phyloP scores from a whole-genome alignment of 2,329 filamentous ascomycete species.

The Fusarium hostae region DNA sequence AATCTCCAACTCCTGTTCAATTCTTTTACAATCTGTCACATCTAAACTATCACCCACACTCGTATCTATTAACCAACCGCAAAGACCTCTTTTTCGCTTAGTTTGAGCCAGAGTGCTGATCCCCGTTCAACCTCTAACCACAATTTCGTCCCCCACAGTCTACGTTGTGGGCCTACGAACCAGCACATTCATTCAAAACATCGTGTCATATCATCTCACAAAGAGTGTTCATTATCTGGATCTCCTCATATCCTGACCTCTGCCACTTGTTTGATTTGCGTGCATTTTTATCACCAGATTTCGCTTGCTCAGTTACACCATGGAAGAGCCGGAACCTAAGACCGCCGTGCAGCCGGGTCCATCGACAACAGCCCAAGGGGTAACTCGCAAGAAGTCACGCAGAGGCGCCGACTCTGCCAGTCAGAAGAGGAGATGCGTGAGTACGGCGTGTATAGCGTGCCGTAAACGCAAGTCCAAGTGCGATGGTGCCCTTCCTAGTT shows the following conservation, averaged over 20 bases:
- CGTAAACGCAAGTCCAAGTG: conserved; percentile 86
- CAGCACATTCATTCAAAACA: conserved; percentile 7
- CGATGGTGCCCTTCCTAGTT: conserved; percentile 90
- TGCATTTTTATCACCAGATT: background rate
- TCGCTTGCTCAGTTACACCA: conserved; percentile 16
- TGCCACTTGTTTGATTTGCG: background rate
- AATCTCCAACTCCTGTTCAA: conserved; percentile 2
- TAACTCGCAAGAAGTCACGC: conserved; percentile 59
- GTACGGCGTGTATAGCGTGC: conserved; percentile 86
- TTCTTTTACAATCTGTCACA: background rate
- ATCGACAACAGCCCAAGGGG: conserved; percentile 16
- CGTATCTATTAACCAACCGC: conserved; percentile 18
- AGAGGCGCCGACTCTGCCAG: conserved; percentile 59
- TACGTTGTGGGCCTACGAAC: conserved; percentile 20
- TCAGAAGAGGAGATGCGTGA: conserved; percentile 80
- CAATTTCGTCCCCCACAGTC: conserved; percentile 25
- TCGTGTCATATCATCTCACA: conserved; percentile 24
- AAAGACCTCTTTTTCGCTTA: conserved; percentile 26
- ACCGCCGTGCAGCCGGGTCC: conserved; percentile 21
- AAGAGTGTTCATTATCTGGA: background rate
- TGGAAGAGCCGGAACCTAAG: conserved; percentile 35
- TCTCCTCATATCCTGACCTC: background rate
- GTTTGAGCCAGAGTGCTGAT: conserved; percentile 14
- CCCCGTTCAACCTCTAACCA: conserved; percentile 21
- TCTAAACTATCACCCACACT: background rate